Percentiles rank a stretch among this genome's conserved stretches.
Evolutionary conservation across 306 rosid species (phyloP).

Genomic region (Pterocarpus macrocarpus): DNA sequence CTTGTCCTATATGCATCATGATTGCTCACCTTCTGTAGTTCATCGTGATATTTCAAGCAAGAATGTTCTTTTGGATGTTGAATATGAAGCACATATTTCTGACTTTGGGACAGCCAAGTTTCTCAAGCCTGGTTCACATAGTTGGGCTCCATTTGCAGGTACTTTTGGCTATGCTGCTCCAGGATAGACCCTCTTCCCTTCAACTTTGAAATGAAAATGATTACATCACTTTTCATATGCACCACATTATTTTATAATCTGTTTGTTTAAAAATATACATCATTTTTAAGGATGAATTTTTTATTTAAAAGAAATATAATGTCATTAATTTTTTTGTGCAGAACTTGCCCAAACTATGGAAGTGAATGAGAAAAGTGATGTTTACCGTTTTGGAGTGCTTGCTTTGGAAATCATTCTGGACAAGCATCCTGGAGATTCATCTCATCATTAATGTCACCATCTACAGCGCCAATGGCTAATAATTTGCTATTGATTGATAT

Average conservation of each 20-base stretch:
- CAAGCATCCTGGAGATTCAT: slow-evolving; percentile 15
- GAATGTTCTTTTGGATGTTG: slow-evolving; percentile 9
- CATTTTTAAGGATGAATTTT: too few relatives aligned
- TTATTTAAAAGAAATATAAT: too few relatives aligned
- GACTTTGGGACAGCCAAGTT: slow-evolving; percentile 15
- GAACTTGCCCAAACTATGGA: slow-evolving; percentile 36
- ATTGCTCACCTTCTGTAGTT: slow-evolving; percentile 12
- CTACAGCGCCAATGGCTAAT: background rate
- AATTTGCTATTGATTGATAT: slow-evolving; percentile 17
- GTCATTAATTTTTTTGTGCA: background rate
- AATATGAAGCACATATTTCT: slow-evolving; percentile 17
- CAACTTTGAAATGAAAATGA: too few relatives aligned
- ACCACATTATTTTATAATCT: too few relatives aligned
- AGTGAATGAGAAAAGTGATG: slow-evolving; percentile 20
- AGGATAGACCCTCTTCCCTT: background rate
- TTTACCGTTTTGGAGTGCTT: slow-evolving; percentile 29
- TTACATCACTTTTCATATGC: too few relatives aligned
- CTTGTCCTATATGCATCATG: slow-evolving; percentile 20
- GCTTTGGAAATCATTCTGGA: slow-evolving; percentile 29
- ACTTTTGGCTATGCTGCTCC: slow-evolving; percentile 36
- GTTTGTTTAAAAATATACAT: too few relatives aligned
- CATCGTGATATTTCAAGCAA: slow-evolving; percentile 36
- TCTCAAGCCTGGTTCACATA: background rate
- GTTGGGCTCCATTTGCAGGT: slow-evolving; percentile 15
- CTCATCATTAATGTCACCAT: background rate